Percentiles rank a stretch among this genome's conserved stretches.
Evolutionary conservation across 176 grass and related monocot species (phyloP).

Genomic region (Zizania latifolia): DNA sequence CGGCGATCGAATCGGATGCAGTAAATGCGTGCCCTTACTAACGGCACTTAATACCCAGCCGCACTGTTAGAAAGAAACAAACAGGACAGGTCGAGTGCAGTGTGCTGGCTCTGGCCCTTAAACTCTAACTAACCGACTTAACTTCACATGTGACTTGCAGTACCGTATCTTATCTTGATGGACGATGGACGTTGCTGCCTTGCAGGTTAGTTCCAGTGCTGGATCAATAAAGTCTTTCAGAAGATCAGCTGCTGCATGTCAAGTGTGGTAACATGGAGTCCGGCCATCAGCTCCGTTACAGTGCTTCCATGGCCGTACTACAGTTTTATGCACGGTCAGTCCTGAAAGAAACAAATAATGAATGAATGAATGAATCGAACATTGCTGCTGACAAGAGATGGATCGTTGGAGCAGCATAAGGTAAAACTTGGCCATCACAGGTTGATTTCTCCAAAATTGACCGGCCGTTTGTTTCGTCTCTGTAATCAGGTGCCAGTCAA

Average conservation of each 20-base stretch:
- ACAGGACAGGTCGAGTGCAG: background rate
- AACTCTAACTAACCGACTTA: background rate
- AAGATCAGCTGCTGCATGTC: background rate
- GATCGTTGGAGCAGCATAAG: background rate
- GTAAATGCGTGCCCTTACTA: conserved; percentile 13
- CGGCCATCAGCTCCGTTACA: no score
- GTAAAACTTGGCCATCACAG: background rate
- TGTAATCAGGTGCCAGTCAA: background rate
- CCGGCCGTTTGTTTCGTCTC: background rate
- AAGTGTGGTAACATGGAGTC: background rate
- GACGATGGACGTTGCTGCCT: background rate
- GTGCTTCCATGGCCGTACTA: background rate
- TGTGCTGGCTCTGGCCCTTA: background rate
- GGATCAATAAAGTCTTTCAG: background rate
- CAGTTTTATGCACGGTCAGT: background rate
- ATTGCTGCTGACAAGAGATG: background rate
- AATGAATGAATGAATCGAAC: no score
- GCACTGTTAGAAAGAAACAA: background rate
- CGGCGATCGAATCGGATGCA: no score
- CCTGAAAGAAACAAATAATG: background rate
- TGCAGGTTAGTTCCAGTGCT: background rate
- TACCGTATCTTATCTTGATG: background rate
- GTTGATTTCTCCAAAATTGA: background rate
- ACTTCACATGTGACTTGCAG: background rate
- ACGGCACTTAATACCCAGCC: background rate